Percentiles rank a stretch among this genome's conserved stretches.
phyloP scores from a whole-genome alignment of 129 eudicot genomes.

The Flaveria robusta region DNA sequence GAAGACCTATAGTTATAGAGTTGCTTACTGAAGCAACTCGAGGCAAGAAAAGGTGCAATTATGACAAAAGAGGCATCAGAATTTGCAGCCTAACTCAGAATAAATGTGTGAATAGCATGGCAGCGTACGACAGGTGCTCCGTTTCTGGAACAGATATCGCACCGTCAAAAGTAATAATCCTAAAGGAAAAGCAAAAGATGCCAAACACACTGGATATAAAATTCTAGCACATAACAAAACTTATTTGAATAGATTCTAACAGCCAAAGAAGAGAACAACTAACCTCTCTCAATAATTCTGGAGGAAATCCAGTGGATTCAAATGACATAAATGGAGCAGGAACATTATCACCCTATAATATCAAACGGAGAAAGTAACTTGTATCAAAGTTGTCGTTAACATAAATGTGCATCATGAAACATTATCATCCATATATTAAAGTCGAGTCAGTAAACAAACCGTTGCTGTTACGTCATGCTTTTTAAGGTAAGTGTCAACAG shows the following conservation, averaged over 20 bases:
- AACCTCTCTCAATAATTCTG: slow-evolving; percentile 85
- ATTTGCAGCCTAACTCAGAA: slow-evolving; percentile 87
- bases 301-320: slow-evolving; percentile 91
- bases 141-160: slow-evolving; percentile 99
- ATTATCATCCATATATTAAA: slow-evolving; percentile 1
- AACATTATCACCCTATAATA: slow-evolving; percentile 82
- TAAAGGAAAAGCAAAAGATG: slow-evolving; percentile 10
- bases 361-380: slow-evolving; percentile 11
- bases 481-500: slow-evolving; percentile 67
- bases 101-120: slow-evolving; percentile 74
- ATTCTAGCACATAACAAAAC: not conserved
- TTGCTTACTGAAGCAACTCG: slow-evolving; percentile 99
- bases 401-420: not conserved
- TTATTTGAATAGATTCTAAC: not conserved
- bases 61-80: slow-evolving; percentile 66
- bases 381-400: not conserved
- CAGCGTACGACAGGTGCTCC: slow-evolving; percentile 99
- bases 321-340: slow-evolving; percentile 96
- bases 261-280: slow-evolving; percentile 31
- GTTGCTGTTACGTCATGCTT: slow-evolving; percentile 80
- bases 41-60: slow-evolving; percentile 81
- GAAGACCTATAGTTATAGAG: slow-evolving; percentile 53
- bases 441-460: slow-evolving; percentile 47
- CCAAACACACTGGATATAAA: not conserved
- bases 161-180: slow-evolving; percentile 70